Conservation (phyloP, 345 rosid species). For the Gossypium sturtianum region DNA sequence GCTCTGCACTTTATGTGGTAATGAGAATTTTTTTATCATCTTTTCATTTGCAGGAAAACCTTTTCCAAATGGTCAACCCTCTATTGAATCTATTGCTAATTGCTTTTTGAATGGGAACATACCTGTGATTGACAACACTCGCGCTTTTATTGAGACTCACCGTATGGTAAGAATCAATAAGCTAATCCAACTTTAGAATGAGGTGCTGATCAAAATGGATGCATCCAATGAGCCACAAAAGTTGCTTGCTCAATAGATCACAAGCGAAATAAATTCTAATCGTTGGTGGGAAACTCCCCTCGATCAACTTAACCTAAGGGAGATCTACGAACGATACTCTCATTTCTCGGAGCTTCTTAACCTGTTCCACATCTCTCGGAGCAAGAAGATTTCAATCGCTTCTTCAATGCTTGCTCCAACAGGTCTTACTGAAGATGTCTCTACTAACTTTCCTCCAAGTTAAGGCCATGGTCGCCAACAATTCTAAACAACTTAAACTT, state of each 20-base stretch:
- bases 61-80: conserved; percentile 33
- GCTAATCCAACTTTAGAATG: conserved; percentile 10
- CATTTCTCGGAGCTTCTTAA: neutral
- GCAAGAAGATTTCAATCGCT: neutral
- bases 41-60: conserved; percentile 35
- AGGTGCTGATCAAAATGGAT: conserved; percentile 9
- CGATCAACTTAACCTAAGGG: conserved; percentile 12
- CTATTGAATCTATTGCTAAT: conserved; percentile 14
- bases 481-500: no score
- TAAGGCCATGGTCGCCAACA: no score
- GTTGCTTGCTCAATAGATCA: neutral
- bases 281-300: conserved; percentile 25
- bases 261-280: neutral
- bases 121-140: neutral
- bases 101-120: conserved; percentile 13
- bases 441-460: no score
- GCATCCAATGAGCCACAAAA: conserved; percentile 10
- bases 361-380: neutral
- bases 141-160: conserved; percentile 28
- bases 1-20: conserved; percentile 25
- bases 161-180: conserved; percentile 13
- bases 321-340: neutral
- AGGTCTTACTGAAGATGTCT: neutral
- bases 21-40: conserved; percentile 10
- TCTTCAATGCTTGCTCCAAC: neutral